Conservation (phyloP, 257 asterid species). For the Gynochthodes officinalis region DNA sequence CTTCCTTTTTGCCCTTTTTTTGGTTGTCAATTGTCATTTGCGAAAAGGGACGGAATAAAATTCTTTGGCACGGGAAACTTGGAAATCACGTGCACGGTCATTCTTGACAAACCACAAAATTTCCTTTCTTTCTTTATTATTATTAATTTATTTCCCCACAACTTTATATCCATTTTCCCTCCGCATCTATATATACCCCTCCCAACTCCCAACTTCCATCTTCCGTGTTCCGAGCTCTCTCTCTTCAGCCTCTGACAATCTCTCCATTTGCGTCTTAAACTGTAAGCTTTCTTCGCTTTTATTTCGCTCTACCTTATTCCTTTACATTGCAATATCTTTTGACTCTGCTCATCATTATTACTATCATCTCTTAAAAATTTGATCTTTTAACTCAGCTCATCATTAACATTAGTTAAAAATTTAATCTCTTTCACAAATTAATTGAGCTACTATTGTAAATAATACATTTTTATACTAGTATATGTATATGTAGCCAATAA, state of each 20-base stretch:
- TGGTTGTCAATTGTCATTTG: too few relatives aligned
- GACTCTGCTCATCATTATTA: not conserved
- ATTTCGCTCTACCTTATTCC: not conserved
- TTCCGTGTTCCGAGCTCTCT: too few relatives aligned
- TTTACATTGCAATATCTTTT: not conserved
- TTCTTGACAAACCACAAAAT: too few relatives aligned
- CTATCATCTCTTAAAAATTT: constrained; percentile 9
- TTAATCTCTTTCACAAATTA: constrained; percentile 28
- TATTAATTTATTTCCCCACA: too few relatives aligned
- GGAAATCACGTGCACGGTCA: not conserved
- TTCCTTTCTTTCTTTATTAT: too few relatives aligned
- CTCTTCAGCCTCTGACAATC: constrained; percentile 23
- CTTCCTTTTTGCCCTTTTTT: too few relatives aligned
- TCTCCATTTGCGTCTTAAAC: constrained; percentile 17
- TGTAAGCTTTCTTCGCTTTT: constrained; percentile 40
- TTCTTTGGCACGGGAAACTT: too few relatives aligned
- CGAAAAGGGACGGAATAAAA: too few relatives aligned
- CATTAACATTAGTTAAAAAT: constrained; percentile 13
- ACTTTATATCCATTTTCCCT: not conserved
- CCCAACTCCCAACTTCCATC: not conserved
- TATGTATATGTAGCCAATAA: not conserved
- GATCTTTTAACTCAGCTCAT: not conserved
- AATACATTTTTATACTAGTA: not conserved
- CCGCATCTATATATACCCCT: constrained; percentile 40
- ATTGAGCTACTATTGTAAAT: constrained; percentile 4